Evolutionary conservation across 129 eudicot species (phyloP), one percentile per base, ranked within the genome.

Genomic region (Arctium lappa): DNA sequence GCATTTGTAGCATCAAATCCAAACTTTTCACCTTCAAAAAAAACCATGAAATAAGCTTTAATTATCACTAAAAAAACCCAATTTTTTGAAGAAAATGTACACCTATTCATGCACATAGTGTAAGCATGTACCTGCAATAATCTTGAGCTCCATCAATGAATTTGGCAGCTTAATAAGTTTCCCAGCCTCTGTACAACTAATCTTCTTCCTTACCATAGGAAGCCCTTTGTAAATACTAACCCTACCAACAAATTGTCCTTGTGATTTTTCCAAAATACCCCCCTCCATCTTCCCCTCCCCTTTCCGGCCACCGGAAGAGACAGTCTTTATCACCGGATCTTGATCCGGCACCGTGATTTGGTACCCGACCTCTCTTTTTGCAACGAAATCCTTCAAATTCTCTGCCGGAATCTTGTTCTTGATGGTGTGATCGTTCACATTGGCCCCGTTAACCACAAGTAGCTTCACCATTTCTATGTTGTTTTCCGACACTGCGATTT

Each of bases 161-260:
- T 46, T 81, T 44, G 98, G 97, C 88, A 95, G 18, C 81, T 76
- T 87, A 56, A 95, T 88, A 50, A 95, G 93, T 80, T 86, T 89
- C 78, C 98, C 98, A 7, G 97, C 88, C 80, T 92, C 91, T 18
- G 86, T 87, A 71, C 90, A 91, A 56, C 77, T 31, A 13, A 42
- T 83, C 38, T 82, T 85, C 75, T 69, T 92, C 83, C 98, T 89
- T 53, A 81, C 80, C 80, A 68, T 18, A 15, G 98, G 98, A 73
- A 91, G 97, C n/a, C 98, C 98, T 81, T 85, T 89, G 74, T 92
- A 95, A 12, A 95, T 80, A 82, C 93, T 92, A 65, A 95, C 90
- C 46, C 98, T 91, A 36, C 83, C 79, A 77, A 36, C 76, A 84
- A 72, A 73, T 2, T 50, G 34, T 29, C 79, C 88, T 34, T 50